These are phyloP conservation scores for Sideroxylon spinosum DNA, from an alignment of 179 eudicot genomes.

Conservation along the genomic window DNA sequence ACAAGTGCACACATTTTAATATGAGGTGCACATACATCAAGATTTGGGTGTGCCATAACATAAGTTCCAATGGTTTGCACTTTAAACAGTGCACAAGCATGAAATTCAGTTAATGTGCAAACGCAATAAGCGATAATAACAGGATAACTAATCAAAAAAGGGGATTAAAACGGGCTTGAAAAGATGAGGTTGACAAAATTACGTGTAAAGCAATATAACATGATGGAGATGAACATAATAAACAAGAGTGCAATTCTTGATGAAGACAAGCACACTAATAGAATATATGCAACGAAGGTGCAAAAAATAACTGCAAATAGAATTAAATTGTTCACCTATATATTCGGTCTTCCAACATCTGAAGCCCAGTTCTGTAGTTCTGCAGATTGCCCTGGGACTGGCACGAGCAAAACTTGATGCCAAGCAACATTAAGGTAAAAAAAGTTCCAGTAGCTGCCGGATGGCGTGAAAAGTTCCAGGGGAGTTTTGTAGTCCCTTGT, in stretches of 20 bases:
- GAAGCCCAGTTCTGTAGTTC: constrained; percentile 78
- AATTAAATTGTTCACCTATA: constrained; percentile 54
- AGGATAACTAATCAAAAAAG: neutral
- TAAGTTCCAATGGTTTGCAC: neutral
- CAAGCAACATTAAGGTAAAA: constrained; percentile 92
- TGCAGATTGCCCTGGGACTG: constrained; percentile 81
- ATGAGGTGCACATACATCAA: neutral
- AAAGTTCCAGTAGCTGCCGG: constrained; percentile 96
- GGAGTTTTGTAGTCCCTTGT: constrained; percentile 85
- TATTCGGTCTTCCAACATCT: constrained; percentile 89
- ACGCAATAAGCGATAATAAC: neutral
- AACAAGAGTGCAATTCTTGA: too few relatives aligned
- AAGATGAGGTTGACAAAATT: neutral
- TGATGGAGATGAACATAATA: neutral
- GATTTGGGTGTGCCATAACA: neutral
- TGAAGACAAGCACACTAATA: neutral
- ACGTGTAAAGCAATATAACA: too few relatives aligned
- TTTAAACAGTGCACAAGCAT: neutral
- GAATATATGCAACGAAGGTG: constrained; percentile 12
- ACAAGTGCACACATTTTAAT: neutral
- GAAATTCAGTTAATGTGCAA: neutral
- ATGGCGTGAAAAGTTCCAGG: constrained; percentile 81
- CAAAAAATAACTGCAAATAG: neutral
- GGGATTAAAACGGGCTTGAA: neutral
- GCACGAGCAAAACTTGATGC: constrained; percentile 87